Evolutionary conservation across 495 filamentous ascomycete species (phyloP).

Genomic region (Pyrenopolyporus hunteri): DNA sequence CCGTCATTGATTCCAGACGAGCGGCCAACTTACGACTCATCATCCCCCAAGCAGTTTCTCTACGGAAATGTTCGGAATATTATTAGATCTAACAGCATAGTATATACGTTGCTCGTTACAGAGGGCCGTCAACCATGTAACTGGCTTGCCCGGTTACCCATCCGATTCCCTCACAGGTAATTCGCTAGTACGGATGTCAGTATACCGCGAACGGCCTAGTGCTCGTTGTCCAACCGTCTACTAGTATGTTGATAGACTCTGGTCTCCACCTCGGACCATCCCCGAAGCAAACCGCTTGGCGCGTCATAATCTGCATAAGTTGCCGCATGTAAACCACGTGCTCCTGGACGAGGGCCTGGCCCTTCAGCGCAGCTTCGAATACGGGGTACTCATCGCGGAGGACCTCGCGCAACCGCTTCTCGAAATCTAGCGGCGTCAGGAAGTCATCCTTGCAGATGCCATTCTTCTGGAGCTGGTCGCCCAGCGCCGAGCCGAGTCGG

Average conservation of each 20-base stretch:
- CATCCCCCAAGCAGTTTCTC: too few species aligned
- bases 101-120: too few species aligned
- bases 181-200: background rate
- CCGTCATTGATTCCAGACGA: too few species aligned
- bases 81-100: too few species aligned
- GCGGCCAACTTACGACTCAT: too few species aligned
- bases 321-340: slow-evolving; percentile 25
- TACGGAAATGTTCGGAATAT: too few species aligned
- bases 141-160: too few species aligned
- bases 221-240: slow-evolving; percentile 9
- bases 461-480: background rate
- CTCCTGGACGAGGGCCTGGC: slow-evolving; percentile 11
- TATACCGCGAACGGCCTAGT: background rate
- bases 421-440: slow-evolving; percentile 20
- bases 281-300: slow-evolving; percentile 22
- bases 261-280: slow-evolving; percentile 28
- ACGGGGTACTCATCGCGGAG: slow-evolving; percentile 27
- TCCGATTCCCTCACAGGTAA: too few species aligned
- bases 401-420: slow-evolving; percentile 12
- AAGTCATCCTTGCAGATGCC: slow-evolving; percentile 22
- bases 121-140: too few species aligned
- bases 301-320: slow-evolving; percentile 21
- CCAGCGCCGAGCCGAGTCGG: background rate
- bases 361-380: slow-evolving; percentile 25
- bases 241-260: slow-evolving; percentile 13